Evolutionary conservation across 805 yeast genomes (phyloP).

Genomic region (Myxozyma mucilagina): DNA sequence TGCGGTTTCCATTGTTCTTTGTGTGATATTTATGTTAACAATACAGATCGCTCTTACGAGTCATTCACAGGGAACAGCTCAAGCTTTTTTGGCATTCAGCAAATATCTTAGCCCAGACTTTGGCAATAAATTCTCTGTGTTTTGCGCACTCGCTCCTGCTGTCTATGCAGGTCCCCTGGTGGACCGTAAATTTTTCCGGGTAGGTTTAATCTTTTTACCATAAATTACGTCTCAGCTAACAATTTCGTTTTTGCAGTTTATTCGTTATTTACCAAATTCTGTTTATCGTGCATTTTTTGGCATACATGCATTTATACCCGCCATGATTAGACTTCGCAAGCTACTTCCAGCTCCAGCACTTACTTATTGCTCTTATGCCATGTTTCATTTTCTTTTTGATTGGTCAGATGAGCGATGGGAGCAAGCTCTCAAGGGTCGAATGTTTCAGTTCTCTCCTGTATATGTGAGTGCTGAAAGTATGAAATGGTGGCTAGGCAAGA

Average conservation of each 20-base stretch:
- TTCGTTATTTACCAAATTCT: slow-evolving; percentile 34
- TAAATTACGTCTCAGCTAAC: neutral
- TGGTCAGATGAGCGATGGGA: slow-evolving; percentile 87
- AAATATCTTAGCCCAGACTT: slow-evolving; percentile 47
- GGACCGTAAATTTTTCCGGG: slow-evolving; percentile 47
- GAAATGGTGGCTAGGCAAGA: slow-evolving; percentile 85
- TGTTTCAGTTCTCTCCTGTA: slow-evolving; percentile 83
- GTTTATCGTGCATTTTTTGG: slow-evolving; percentile 60
- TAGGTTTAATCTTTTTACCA: neutral
- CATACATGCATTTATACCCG: slow-evolving; percentile 70
- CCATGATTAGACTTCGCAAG: slow-evolving; percentile 62
- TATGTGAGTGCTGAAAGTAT: slow-evolving; percentile 76
- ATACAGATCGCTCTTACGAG: slow-evolving; percentile 63
- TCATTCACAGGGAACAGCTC: slow-evolving; percentile 95
- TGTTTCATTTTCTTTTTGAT: slow-evolving; percentile 83
- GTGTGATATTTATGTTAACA: slow-evolving; percentile 35
- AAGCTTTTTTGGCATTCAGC: slow-evolving; percentile 68
- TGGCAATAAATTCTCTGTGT: slow-evolving; percentile 60
- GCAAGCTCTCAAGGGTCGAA: slow-evolving; percentile 60
- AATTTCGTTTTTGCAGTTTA: slow-evolving; percentile 12
- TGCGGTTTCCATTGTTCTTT: neutral
- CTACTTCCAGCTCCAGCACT: slow-evolving; percentile 46
- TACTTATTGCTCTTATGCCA: slow-evolving; percentile 64
- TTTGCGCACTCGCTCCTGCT: slow-evolving; percentile 86
- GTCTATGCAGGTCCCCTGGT: slow-evolving; percentile 80